Conservation (phyloP, 2,329 filamentous ascomycete genomes). For the Cladophialophora bantiana region DNA sequence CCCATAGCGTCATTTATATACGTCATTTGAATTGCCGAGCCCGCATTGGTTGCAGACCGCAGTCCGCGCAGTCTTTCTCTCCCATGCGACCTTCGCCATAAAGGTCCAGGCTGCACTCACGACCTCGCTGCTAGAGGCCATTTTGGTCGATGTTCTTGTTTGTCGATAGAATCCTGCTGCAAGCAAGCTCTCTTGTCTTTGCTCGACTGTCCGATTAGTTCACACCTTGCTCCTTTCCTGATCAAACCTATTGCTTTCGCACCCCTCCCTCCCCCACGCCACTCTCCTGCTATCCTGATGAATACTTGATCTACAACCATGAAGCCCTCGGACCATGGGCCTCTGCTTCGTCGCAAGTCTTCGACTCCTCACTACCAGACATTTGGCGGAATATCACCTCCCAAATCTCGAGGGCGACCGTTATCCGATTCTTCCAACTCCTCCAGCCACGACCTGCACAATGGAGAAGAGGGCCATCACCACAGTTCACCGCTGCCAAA, state of each 20-base stretch:
- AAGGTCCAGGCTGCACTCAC: slow-evolving; percentile 4
- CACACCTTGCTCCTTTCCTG: background rate
- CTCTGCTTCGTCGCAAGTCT: slow-evolving; percentile 50
- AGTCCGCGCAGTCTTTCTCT: background rate
- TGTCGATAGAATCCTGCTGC: background rate
- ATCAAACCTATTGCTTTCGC: background rate
- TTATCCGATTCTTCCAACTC: slow-evolving; percentile 52
- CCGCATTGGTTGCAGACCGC: background rate
- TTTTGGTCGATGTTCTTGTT: background rate
- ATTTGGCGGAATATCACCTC: slow-evolving; percentile 56
- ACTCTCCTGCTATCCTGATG: slow-evolving; percentile 10
- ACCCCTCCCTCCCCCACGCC: slow-evolving; percentile 3
- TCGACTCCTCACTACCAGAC: slow-evolving; percentile 57
- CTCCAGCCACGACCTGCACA: slow-evolving; percentile 45
- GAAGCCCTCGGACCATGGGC: slow-evolving; percentile 40
- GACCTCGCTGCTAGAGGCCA: background rate
- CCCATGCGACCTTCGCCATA: slow-evolving; percentile 1
- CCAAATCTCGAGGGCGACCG: slow-evolving; percentile 53
- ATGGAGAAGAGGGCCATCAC: slow-evolving; percentile 41
- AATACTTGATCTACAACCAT: slow-evolving; percentile 29
- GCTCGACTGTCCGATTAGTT: background rate
- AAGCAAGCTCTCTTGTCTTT: background rate
- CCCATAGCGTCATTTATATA: background rate
- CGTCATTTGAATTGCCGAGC: slow-evolving; percentile 1
- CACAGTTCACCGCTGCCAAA: slow-evolving; percentile 74